phyloP scores from a whole-genome alignment of 352 stramenopile genomes.

The Pythium dissotocum region DNA sequence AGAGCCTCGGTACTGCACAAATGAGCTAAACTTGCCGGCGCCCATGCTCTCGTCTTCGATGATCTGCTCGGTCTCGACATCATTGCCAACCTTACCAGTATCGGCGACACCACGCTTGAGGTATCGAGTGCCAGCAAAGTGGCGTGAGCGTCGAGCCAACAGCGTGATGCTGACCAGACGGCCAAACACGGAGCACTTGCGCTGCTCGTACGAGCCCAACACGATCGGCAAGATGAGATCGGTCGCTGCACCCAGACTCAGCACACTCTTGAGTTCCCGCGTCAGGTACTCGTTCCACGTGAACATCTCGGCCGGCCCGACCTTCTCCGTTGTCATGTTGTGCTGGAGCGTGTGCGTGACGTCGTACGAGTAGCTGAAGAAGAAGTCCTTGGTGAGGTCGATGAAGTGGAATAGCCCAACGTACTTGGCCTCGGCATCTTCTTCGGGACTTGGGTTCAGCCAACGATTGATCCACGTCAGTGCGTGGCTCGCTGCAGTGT shows the following conservation, averaged over 20 bases:
- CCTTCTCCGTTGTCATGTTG: conserved; percentile 93
- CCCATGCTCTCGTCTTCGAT: conserved; percentile 89
- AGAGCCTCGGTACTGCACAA: conserved; percentile 97
- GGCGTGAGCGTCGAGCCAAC: conserved; percentile 94
- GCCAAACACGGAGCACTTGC: conserved; percentile 96
- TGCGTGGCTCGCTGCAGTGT: conserved; percentile 26
- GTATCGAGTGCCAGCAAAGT: conserved; percentile 99
- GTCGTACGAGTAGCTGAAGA: conserved; percentile 99
- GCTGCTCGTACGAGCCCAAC: conserved; percentile 96
- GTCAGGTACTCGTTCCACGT: conserved; percentile 98
- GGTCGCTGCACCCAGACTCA: conserved; percentile 82
- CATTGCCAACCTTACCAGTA: conserved; percentile 98
- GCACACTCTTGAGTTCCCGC: conserved; percentile 86
- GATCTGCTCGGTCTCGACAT: conserved; percentile 99
- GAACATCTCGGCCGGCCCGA: conserved; percentile 93
- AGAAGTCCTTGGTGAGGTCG: conserved; percentile 99
- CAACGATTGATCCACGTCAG: conserved; percentile 81
- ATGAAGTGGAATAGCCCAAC: conserved; percentile 98
- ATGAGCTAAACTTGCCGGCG: conserved; percentile 94
- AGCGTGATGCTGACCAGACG: conserved; percentile 95
- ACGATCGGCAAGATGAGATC: conserved; percentile 91
- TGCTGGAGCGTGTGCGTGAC: conserved; percentile 97
- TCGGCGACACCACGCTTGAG: conserved; percentile 97
- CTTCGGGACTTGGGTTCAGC: conserved; percentile 81
- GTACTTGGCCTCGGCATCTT: conserved; percentile 90